Evolutionary conservation across 495 filamentous ascomycete genomes (phyloP), one percentile per base, ranked within the genome.

Genomic region (Penicillium alfredii): DNA sequence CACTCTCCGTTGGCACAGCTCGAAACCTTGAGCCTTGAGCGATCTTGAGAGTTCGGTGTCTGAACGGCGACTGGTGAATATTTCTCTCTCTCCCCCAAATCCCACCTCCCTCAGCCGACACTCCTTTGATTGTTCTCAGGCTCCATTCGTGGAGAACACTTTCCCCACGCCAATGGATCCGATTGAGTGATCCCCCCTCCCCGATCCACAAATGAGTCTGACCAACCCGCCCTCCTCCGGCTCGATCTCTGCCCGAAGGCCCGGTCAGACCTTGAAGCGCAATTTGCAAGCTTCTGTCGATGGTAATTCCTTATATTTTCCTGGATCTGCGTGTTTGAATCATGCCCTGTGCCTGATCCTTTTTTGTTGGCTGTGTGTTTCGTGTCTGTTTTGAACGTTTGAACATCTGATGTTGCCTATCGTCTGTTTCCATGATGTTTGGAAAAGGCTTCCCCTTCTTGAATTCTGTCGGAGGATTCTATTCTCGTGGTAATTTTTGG

Each of bases 221-320:
- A 72, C 71, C 30, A 72, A 74, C 58, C 72, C 68, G 39, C 69
- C 70, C 28, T 74, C 71, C 22, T 75, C 74, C 52, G 71, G 67
- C 42, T 65, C 68, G 32, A 56, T 70, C 50, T 67, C 67, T 49
- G 60, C 63, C 29, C 65, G 68, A 46, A 55, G 56, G 30, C 48
- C 58, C 44, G 49, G 61, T 42, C 74, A 80, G 55, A 73, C 62
- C 38, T 64, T 84, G 45, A 87, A 87, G 69, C 73, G 78, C 60
- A 82, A 71, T 48, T 76, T 86, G 45, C 81, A 84, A 69, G 76
- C 78, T 44, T 76, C 78, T 42, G 86, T 87, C 64, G 83, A 89
- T 73, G 86, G 86, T 88, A 78, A 60, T 67, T 57, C 23, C 8
- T 40, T 44, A 32, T 48, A 35, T 46, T 44, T 48, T 38, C 37